phyloP scores from a whole-genome alignment of 2,329 filamentous ascomycete genomes.

The Fusarium brevicatenulatum region DNA sequence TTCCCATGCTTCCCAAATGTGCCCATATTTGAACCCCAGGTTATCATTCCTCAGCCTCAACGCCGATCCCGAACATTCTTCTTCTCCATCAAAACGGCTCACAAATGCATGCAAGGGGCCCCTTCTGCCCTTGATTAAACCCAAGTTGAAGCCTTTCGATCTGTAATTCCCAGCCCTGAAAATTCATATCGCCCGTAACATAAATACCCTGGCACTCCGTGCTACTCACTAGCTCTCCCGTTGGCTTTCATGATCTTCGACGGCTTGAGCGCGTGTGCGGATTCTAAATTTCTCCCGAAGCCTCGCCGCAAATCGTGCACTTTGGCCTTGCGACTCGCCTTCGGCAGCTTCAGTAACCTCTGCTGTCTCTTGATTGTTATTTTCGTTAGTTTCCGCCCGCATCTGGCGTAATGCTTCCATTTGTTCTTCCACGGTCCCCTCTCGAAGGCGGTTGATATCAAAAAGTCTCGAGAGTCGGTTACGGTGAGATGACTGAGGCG shows the following conservation, averaged over 20 bases:
- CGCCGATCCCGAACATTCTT: constrained; percentile 31
- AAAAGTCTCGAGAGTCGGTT: constrained; percentile 63
- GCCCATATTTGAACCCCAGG: constrained; percentile 17
- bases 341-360: constrained; percentile 35
- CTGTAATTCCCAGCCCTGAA: not conserved
- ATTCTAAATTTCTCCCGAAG: constrained; percentile 65
- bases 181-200: not conserved
- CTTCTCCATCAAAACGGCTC: not conserved
- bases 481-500: constrained; percentile 49
- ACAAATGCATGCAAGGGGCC: not conserved
- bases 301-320: constrained; percentile 58
- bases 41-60: constrained; percentile 17
- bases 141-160: not conserved
- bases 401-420: constrained; percentile 66
- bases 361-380: constrained; percentile 28
- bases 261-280: constrained; percentile 57
- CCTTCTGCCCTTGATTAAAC: not conserved
- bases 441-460: constrained; percentile 66
- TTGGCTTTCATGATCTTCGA: constrained; percentile 29
- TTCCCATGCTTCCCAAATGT: constrained; percentile 36
- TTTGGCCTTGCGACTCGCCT: constrained; percentile 52
- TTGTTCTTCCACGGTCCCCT: constrained; percentile 70
- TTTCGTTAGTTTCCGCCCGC: constrained; percentile 43
- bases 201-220: not conserved
- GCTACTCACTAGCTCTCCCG: not conserved